These are phyloP conservation scores for Gossypium davidsonii DNA, from an alignment of 441 rosid genomes.

Conservation along the genomic window DNA sequence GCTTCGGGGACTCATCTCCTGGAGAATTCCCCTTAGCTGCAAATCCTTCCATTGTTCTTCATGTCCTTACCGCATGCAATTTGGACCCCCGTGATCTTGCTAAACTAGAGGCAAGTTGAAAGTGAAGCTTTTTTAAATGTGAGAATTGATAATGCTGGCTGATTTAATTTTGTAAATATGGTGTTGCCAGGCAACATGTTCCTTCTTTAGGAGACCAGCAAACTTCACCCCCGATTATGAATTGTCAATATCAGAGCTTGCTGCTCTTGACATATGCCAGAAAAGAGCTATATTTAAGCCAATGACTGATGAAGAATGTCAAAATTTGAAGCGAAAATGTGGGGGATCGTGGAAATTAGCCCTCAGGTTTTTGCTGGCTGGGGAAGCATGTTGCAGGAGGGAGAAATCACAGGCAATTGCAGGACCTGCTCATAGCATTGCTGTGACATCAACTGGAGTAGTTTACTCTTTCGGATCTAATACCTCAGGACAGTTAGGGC, in stretches of 20 bases:
- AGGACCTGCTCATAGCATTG: conserved; percentile 94
- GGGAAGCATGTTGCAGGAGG: conserved; percentile 88
- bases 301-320: conserved; percentile 63
- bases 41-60: conserved; percentile 84
- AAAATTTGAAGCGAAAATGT: conserved; percentile 63
- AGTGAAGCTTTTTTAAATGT: conserved; percentile 6
- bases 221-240: conserved; percentile 70
- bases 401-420: conserved; percentile 91
- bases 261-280: conserved; percentile 91
- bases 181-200: conserved; percentile 78
- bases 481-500: conserved; percentile 85
- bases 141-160: conserved; percentile 52
- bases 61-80: conserved; percentile 79
- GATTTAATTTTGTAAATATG: conserved; percentile 38
- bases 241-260: conserved; percentile 78
- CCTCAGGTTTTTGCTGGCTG: conserved; percentile 78
- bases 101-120: conserved; percentile 81
- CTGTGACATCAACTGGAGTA: conserved; percentile 68
- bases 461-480: conserved; percentile 84
- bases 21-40: conserved; percentile 97
- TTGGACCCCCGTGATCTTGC: conserved; percentile 94
- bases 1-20: conserved; percentile 71
- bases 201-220: conserved; percentile 93
- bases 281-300: conserved; percentile 79
- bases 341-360: conserved; percentile 97